These are phyloP conservation scores for Aaosphaeria arxii DNA, from an alignment of 2,329 filamentous ascomycete genomes.

Conservation along the genomic window DNA sequence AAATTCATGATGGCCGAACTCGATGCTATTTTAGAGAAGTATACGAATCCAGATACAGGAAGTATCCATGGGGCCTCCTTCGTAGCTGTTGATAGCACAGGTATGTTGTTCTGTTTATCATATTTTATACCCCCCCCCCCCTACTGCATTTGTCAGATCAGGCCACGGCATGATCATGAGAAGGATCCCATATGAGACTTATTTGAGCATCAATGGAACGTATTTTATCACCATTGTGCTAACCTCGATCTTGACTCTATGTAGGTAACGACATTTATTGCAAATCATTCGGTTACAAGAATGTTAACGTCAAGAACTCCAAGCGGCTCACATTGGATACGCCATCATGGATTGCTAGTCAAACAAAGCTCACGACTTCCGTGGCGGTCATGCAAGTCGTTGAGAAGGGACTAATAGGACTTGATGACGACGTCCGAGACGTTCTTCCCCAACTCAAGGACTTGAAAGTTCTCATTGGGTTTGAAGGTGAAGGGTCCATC, in stretches of 20 bases:
- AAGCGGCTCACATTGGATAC: conserved; percentile 56
- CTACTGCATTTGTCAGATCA: no score
- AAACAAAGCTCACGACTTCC: conserved; percentile 39
- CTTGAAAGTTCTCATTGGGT: conserved; percentile 26
- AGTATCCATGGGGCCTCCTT: neutral
- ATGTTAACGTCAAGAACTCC: neutral
- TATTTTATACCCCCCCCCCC: no score
- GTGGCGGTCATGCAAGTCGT: conserved; percentile 33
- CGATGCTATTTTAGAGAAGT: neutral
- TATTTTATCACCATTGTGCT: no score
- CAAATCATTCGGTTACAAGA: neutral
- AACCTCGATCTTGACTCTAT: neutral
- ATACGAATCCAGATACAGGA: neutral
- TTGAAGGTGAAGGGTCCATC: conserved; percentile 43
- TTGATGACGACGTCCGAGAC: conserved; percentile 26
- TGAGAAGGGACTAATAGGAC: conserved; percentile 24
- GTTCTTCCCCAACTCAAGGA: conserved; percentile 34
- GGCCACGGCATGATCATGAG: no score
- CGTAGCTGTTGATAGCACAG: neutral
- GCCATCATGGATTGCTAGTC: conserved; percentile 57
- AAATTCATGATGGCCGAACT: neutral
- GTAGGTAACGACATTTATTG: neutral
- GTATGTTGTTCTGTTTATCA: no score
- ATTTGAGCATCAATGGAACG: no score
- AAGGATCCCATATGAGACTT: no score